These are phyloP conservation scores for Xylogone sp. DNA, from an alignment of 2,329 filamentous ascomycete genomes.

Conservation along the genomic window DNA sequence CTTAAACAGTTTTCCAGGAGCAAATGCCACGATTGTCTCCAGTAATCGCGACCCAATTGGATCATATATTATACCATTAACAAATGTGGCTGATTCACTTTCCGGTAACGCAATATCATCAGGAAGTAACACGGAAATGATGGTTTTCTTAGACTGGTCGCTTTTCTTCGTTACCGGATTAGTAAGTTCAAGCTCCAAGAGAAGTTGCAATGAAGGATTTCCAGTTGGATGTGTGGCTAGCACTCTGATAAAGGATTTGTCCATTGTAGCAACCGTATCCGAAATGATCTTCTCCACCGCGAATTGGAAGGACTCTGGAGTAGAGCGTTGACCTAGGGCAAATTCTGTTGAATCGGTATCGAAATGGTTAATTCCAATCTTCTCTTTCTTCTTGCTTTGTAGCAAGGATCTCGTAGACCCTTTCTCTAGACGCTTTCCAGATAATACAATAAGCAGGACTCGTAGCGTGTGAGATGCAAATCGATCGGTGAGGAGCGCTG, in stretches of 20 bases:
- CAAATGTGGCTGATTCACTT: conserved; percentile 71
- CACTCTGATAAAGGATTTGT: conserved; percentile 75
- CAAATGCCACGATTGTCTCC: conserved; percentile 77
- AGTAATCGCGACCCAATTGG: conserved; percentile 84
- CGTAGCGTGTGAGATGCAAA: conserved; percentile 91
- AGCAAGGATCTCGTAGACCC: conserved; percentile 67
- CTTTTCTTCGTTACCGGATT: conserved; percentile 65
- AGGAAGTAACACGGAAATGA: conserved; percentile 75
- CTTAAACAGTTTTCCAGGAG: conserved; percentile 89
- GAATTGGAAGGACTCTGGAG: conserved; percentile 74
- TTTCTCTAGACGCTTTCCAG: conserved; percentile 75
- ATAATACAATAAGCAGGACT: conserved; percentile 79
- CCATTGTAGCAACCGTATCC: conserved; percentile 70
- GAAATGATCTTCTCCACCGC: conserved; percentile 79
- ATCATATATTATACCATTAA: conserved; percentile 86
- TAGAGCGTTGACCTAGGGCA: conserved; percentile 45
- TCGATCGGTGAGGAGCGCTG: conserved; percentile 74
- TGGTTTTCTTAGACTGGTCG: conserved; percentile 44
- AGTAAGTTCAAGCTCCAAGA: conserved; percentile 81
- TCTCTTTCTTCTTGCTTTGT: conserved; percentile 91
- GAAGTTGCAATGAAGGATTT: conserved; percentile 87
- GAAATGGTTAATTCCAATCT: conserved; percentile 59
- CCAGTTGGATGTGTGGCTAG: conserved; percentile 86
- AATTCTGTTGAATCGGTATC: conserved; percentile 46
- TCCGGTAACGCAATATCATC: conserved; percentile 73